A percentile compares a stretch with the other conserved stretches of the same genome.
Conservation (phyloP, 1,139 yeast species). For the Yamadazyma dushanensis region DNA sequence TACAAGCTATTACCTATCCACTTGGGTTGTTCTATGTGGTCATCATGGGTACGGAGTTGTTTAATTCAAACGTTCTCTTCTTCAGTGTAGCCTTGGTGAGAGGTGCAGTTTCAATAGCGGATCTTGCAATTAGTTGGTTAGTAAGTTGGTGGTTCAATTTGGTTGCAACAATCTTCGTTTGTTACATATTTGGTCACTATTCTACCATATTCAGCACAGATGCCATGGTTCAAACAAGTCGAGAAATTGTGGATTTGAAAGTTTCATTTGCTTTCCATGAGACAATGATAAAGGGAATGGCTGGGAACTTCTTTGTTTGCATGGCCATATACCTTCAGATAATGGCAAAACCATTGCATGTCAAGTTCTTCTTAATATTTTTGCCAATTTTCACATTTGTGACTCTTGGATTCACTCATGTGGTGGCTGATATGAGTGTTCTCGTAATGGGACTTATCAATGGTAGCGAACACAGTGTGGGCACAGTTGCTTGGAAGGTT, state of each 20-base stretch:
- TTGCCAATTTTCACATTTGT: conserved; percentile 76
- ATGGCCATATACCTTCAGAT: conserved; percentile 74
- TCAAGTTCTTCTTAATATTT: conserved; percentile 61
- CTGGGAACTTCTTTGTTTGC: conserved; percentile 75
- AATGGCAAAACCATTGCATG: conserved; percentile 80
- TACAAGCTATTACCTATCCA: conserved; percentile 62
- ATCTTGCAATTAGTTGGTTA: conserved; percentile 64
- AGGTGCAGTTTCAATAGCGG: conserved; percentile 66
- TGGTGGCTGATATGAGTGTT: conserved; percentile 78
- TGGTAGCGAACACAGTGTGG: conserved; percentile 62
- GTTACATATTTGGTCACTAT: conserved; percentile 59
- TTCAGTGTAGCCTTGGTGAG: conserved; percentile 67
- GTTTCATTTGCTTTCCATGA: conserved; percentile 51
- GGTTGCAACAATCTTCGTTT: conserved; percentile 62
- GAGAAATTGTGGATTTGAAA: conserved; percentile 47
- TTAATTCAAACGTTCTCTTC: conserved; percentile 69
- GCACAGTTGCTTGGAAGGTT: conserved; percentile 67
- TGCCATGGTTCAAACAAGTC: conserved; percentile 46
- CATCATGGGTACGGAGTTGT: conserved; percentile 69
- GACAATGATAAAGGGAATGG: conserved; percentile 63
- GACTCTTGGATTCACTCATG: conserved; percentile 71
- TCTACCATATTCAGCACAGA: conserved; percentile 47
- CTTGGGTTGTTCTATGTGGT: conserved; percentile 75
- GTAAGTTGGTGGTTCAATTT: conserved; percentile 68
- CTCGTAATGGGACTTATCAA: conserved; percentile 66